These are phyloP conservation scores for Pichia sp. DNA, from an alignment of 1,139 yeast species.

Conservation along the genomic window DNA sequence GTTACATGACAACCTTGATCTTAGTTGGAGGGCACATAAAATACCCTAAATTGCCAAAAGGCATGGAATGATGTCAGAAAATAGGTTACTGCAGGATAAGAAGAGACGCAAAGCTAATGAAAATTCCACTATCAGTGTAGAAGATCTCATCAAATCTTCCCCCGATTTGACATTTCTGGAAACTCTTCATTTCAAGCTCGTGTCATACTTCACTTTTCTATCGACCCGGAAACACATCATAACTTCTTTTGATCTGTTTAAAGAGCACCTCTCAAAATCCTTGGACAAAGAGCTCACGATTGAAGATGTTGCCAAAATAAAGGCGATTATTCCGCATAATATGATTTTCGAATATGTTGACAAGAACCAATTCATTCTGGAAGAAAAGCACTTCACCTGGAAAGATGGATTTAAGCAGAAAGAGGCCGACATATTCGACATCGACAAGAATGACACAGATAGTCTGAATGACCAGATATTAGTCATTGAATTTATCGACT, in stretches of 20 bases:
- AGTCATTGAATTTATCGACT: conserved; percentile 72
- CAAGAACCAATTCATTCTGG: conserved; percentile 56
- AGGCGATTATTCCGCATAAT: conserved; percentile 62
- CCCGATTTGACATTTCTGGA: conserved; percentile 35
- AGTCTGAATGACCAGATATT: conserved; percentile 44
- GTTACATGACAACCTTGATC: not conserved
- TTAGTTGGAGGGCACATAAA: not conserved
- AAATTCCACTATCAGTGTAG: not conserved
- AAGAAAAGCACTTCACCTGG: conserved; percentile 43
- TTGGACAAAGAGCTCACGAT: conserved; percentile 36
- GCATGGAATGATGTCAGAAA: not conserved
- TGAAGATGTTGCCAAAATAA: conserved; percentile 61
- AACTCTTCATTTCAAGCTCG: conserved; percentile 43
- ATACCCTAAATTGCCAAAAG: not conserved
- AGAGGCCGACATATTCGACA: conserved; percentile 46
- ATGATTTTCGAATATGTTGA: conserved; percentile 70
- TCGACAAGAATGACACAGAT: conserved; percentile 37
- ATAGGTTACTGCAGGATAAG: conserved; percentile 8
- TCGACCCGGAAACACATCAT: conserved; percentile 51
- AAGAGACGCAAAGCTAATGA: conserved; percentile 3
- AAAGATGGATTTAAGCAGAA: conserved; percentile 44
- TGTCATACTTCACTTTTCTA: conserved; percentile 54
- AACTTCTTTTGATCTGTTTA: conserved; percentile 49
- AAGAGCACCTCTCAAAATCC: conserved; percentile 44
- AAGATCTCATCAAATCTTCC: not conserved